phyloP scores from a whole-genome alignment of 495 filamentous ascomycete species.

The Hypomontagnella submonticulosa region DNA sequence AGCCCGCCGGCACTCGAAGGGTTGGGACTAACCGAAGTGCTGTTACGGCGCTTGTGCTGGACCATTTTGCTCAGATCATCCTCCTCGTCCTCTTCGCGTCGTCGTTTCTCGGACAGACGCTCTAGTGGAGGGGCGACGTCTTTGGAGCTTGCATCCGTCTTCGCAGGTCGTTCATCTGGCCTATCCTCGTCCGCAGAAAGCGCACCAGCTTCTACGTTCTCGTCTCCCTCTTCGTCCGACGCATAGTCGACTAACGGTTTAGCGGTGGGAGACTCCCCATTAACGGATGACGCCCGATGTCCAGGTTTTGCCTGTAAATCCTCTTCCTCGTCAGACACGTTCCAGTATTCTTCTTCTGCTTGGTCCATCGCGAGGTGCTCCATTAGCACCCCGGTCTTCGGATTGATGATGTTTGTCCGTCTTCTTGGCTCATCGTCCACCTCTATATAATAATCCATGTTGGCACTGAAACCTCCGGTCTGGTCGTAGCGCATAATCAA shows the following conservation, averaged over 20 bases:
- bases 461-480: conserved; percentile 71
- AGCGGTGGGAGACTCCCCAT: conserved; percentile 64
- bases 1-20: conserved; percentile 29
- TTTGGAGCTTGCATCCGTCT: conserved; percentile 45
- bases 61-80: conserved; percentile 82
- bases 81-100: conserved; percentile 88
- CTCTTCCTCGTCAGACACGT: conserved; percentile 89
- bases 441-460: conserved; percentile 64
- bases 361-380: conserved; percentile 77
- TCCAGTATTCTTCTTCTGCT: conserved; percentile 94
- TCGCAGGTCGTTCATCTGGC: conserved; percentile 31
- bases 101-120: conserved; percentile 87
- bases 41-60: conserved; percentile 73
- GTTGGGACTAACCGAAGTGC: conserved; percentile 51
- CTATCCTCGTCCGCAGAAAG: conserved; percentile 61
- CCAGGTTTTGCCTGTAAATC: conserved; percentile 58
- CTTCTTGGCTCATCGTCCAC: conserved; percentile 63
- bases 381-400: conserved; percentile 76
- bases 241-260: conserved; percentile 91
- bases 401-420: conserved; percentile 68
- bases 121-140: conserved; percentile 68
- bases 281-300: conserved; percentile 46
- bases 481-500: conserved; percentile 85
- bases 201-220: conserved; percentile 54
- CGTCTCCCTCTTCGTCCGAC: conserved; percentile 81